A percentile compares a stretch with the other conserved stretches of the same genome.
phyloP scores from a whole-genome alignment of 2,329 filamentous ascomycete genomes.

The Epichloe gansuensis region DNA sequence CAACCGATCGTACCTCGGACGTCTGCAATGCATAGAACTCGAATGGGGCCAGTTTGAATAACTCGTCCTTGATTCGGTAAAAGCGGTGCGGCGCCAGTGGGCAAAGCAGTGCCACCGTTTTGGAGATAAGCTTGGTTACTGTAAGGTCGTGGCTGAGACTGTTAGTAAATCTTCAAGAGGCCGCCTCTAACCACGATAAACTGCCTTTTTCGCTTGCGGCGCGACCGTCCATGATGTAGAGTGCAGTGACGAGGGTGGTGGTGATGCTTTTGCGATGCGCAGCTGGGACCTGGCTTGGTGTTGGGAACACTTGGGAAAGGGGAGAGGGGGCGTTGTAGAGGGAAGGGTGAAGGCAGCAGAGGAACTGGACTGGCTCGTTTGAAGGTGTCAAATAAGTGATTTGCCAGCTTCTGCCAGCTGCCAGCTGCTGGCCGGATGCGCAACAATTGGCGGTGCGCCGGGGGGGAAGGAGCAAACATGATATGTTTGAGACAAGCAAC shows the following conservation, averaged over 20 bases:
- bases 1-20: constrained; percentile 44
- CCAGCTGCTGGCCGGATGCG: background rate
- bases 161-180: constrained; percentile 12
- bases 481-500: constrained; percentile 12
- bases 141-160: constrained; percentile 28
- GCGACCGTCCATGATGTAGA: constrained; percentile 2
- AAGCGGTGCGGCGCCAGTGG: constrained; percentile 49
- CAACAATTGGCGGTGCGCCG: constrained; percentile 2
- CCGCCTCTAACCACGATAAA: background rate
- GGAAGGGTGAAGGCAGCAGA: constrained; percentile 8
- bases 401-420: constrained; percentile 5
- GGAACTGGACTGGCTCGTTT: background rate
- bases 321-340: constrained; percentile 6
- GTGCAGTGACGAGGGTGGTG: background rate
- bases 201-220: background rate
- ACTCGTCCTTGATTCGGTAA: constrained; percentile 55
- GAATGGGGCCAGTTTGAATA: constrained; percentile 50
- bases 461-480: constrained; percentile 5
- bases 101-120: constrained; percentile 45
- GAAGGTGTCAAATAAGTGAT: background rate
- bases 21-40: constrained; percentile 59
- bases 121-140: constrained; percentile 46
- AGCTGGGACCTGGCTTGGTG: background rate
- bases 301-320: background rate
- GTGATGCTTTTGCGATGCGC: constrained; percentile 1